phyloP scores from a whole-genome alignment of 331 rosid species.

The Spiraea crenata region DNA sequence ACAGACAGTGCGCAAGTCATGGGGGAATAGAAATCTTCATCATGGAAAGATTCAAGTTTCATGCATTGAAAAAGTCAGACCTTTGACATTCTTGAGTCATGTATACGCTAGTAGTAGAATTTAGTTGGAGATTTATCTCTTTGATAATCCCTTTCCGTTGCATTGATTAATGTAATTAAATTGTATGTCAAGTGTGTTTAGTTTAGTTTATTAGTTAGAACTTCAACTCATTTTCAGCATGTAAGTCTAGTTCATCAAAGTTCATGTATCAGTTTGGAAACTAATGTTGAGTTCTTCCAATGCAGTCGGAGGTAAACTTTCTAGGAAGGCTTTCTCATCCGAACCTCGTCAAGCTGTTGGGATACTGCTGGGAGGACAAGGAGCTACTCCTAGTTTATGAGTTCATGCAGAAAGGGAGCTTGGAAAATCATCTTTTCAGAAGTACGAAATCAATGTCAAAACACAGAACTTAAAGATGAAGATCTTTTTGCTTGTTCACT shows the following conservation, averaged over 20 bases:
- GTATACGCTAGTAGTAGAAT: background rate
- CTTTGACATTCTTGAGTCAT: background rate
- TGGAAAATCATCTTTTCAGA: constrained; percentile 89
- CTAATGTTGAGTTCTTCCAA: constrained; percentile 10
- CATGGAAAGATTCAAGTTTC: background rate
- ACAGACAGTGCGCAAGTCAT: background rate
- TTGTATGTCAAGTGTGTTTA: background rate
- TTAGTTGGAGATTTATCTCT: background rate
- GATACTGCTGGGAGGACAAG: constrained; percentile 66
- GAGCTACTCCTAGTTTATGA: constrained; percentile 91
- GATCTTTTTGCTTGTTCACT: background rate
- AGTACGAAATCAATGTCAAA: constrained; percentile 45
- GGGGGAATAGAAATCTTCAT: background rate
- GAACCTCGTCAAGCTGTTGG: constrained; percentile 74
- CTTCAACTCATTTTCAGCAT: too few relatives aligned
- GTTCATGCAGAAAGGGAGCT: constrained; percentile 82
- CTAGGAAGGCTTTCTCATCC: constrained; percentile 82
- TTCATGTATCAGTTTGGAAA: background rate
- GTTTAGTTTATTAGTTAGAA: too few relatives aligned
- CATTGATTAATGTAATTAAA: background rate
- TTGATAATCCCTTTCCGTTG: too few relatives aligned
- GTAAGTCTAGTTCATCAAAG: too few relatives aligned
- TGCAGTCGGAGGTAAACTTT: constrained; percentile 83
- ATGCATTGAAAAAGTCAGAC: background rate
- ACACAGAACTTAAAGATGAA: background rate